These are phyloP conservation scores for Dillenia suffruticosa DNA, from an alignment of 164 flowering plant genomes.

Conservation along the genomic window DNA sequence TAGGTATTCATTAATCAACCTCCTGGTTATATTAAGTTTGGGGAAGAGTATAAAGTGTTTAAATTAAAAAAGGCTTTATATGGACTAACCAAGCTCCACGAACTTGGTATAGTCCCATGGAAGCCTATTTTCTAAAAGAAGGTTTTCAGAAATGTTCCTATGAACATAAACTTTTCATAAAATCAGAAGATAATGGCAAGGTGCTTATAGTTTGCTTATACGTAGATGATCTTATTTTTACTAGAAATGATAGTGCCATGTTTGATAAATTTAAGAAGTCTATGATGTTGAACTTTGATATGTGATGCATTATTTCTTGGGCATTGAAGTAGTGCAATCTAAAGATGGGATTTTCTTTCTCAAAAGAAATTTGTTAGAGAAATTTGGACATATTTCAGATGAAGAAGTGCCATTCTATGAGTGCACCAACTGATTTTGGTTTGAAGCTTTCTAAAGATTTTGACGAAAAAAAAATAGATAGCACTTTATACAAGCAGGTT, in stretches of 20 bases:
- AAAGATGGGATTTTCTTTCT: constrained; percentile 2
- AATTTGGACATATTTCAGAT: constrained; percentile 4
- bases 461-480: background rate
- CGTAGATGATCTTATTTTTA: background rate
- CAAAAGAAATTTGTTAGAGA: constrained; percentile 3
- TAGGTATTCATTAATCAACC: constrained; percentile 5
- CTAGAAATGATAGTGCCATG: constrained; percentile 6
- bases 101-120: background rate
- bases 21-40: constrained; percentile 4
- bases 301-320: constrained; percentile 6
- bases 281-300: constrained; percentile 4
- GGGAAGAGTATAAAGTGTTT: constrained; percentile 3
- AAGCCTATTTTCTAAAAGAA: constrained; percentile 4
- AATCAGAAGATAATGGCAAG: background rate
- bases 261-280: constrained; percentile 4
- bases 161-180: background rate
- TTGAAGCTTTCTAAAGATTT: constrained; percentile 4
- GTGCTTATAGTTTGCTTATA: background rate
- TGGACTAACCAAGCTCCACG: too few relatives aligned
- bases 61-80: constrained; percentile 1
- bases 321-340: constrained; percentile 1
- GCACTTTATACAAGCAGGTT: background rate
- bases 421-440: constrained; percentile 1
- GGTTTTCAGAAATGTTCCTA: background rate
- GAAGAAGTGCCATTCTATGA: constrained; percentile 3